Evolutionary conservation across 129 eudicot genomes (phyloP), one percentile per base, ranked within the genome.

Genomic region (Artemisia tridentata): DNA sequence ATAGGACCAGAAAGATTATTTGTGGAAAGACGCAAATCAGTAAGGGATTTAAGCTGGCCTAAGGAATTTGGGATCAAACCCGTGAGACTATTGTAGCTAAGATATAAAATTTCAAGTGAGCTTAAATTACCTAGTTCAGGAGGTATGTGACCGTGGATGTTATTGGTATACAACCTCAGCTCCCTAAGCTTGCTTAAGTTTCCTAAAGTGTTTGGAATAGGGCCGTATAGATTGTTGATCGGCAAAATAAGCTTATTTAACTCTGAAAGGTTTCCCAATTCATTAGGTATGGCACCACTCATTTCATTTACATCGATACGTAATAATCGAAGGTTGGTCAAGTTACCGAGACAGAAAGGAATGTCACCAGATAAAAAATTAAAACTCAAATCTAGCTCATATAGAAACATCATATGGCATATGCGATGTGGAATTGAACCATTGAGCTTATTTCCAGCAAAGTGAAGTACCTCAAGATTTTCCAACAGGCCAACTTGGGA

Each of bases 281-380:
- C 75, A 2, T 0, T 17, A 29, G 86, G 82, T 5, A 82, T 78
- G 57, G 78, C 17, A 29, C 78, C 78, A 3, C 58, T 17, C 19
- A 71, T 68, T 12, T 52, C 0, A 15, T 71, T 78, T 4, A 3
- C n/a, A 10, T 16, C 15, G 11, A 78, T 71, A 55, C 0, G 8
- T 21, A 78, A 57, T 11, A 12, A 14, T 7, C 3, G 3, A 6
- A 78, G 31, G 10, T 45, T 71, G 57, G 59, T 71, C 77, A 78
- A 25, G 46, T 34, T 75, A 14, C 62, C 77, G 4, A 71, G 47
- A n/a, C 72, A 62, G 57, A 63, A 41, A 1, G 86, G 83, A 46
- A 82, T 58, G 3, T 67, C 19, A 59, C 86, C 86, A 4, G 48
- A 38, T 16, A 82, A 69, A 2, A n/a, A n/a, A 51, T 82, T 82